Percentiles rank a stretch among this genome's conserved stretches.
phyloP scores from a whole-genome alignment of 768 basidiomycete species.

The Suillus paluster region DNA sequence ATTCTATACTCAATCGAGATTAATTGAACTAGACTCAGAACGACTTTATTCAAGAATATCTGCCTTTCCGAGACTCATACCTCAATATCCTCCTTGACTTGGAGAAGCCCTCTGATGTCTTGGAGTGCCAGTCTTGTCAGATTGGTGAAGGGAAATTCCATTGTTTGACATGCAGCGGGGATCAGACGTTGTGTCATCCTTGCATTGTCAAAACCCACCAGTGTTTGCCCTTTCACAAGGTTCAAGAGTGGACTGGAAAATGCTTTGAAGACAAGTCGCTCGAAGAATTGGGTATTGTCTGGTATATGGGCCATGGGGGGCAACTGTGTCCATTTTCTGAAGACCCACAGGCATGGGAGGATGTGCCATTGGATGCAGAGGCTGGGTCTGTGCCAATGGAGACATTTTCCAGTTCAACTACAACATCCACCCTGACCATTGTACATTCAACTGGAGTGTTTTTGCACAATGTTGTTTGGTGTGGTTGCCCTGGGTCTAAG shows the following conservation, averaged over 20 bases:
- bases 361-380: not conserved
- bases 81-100: not conserved
- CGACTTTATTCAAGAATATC: slow-evolving; percentile 6
- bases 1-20: not conserved
- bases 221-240: slow-evolving; percentile 18
- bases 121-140: not conserved
- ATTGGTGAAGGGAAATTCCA: not conserved
- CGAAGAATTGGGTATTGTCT: slow-evolving; percentile 22
- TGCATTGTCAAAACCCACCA: not conserved
- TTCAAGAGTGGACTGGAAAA: slow-evolving; percentile 26
- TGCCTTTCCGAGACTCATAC: not conserved
- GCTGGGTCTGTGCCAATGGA: too few species aligned
- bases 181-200: slow-evolving; percentile 4
- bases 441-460: slow-evolving; percentile 7
- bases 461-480: not conserved
- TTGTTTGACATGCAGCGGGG: slow-evolving; percentile 7
- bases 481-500: not conserved
- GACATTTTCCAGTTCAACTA: too few species aligned
- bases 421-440: not conserved
- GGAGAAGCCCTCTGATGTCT: not conserved
- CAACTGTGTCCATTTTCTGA: slow-evolving; percentile 15
- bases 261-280: slow-evolving; percentile 19
- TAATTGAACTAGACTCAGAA: slow-evolving; percentile 10
- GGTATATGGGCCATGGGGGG: slow-evolving; percentile 28
- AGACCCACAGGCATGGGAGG: not conserved